phyloP scores from a whole-genome alignment of 129 eudicot genomes.

The Ambrosia artemisiifolia region DNA sequence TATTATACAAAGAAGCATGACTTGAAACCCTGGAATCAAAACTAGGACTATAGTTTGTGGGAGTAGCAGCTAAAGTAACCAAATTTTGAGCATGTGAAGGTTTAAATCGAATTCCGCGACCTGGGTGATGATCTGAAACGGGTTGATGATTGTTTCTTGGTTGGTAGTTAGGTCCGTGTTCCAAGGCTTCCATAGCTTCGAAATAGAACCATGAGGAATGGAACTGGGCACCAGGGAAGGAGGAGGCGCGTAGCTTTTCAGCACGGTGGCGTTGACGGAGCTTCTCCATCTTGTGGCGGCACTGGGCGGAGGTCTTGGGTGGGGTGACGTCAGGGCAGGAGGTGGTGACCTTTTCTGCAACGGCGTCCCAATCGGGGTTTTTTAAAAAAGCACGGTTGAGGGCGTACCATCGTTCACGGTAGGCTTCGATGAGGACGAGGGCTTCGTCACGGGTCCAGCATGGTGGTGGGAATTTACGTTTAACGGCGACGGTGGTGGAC shows the following conservation, averaged over 20 bases:
- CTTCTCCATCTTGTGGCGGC: constrained; percentile 99
- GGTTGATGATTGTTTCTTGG: not conserved
- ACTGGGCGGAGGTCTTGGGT: constrained; percentile 94
- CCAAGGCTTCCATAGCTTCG: constrained; percentile 87
- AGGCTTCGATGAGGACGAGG: constrained; percentile 66
- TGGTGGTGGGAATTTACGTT: constrained; percentile 86
- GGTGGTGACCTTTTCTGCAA: constrained; percentile 56
- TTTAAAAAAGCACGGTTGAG: constrained; percentile 88
- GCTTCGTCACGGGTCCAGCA: constrained; percentile 96
- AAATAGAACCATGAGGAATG: constrained; percentile 75
- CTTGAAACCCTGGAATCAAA: too few relatives aligned
- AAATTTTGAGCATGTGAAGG: constrained; percentile 26
- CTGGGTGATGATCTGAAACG: constrained; percentile 23
- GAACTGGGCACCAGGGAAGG: constrained; percentile 58
- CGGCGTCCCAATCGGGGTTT: constrained; percentile 91
- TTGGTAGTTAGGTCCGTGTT: constrained; percentile 42
- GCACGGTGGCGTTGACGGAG: constrained; percentile 91
- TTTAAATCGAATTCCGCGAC: constrained; percentile 41
- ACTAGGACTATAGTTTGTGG: constrained; percentile 23
- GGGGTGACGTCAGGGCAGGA: constrained; percentile 65
- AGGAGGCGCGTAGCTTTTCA: constrained; percentile 70
- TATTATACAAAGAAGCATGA: constrained; percentile 22
- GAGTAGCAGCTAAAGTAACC: constrained; percentile 33
- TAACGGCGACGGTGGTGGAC: constrained; percentile 31
- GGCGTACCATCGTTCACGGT: constrained; percentile 86